phyloP scores from a whole-genome alignment of 2,329 filamentous ascomycete species.

The Podosphaera fusca region DNA sequence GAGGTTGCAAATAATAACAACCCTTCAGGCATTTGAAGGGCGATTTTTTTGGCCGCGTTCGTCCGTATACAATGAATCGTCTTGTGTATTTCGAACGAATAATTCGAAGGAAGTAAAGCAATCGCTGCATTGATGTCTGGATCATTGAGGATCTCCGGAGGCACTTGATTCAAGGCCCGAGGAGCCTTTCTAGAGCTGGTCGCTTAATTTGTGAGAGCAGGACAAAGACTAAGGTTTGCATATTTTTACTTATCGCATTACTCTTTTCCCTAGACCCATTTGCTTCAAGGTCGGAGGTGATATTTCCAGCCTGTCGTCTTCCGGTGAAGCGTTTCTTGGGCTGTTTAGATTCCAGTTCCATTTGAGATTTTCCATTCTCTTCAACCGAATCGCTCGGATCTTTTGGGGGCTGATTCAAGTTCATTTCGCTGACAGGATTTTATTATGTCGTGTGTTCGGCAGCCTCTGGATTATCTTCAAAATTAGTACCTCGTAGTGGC shows the following conservation, averaged over 20 bases:
- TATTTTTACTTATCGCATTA: constrained; percentile 38
- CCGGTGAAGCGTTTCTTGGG: constrained; percentile 89
- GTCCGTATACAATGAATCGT: constrained; percentile 85
- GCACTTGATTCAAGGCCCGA: constrained; percentile 75
- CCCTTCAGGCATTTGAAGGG: constrained; percentile 93
- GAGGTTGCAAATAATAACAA: constrained; percentile 89
- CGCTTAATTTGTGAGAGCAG: constrained; percentile 24
- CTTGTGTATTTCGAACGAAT: constrained; percentile 96
- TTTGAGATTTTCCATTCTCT: constrained; percentile 32
- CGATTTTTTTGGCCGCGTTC: constrained; percentile 56
- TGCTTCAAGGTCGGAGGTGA: constrained; percentile 18
- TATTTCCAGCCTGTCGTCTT: constrained; percentile 45
- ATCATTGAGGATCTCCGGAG: constrained; percentile 66
- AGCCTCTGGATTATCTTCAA: too few species aligned
- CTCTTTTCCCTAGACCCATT: constrained; percentile 26
- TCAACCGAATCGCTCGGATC: constrained; percentile 49
- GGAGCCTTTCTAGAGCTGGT: constrained; percentile 48
- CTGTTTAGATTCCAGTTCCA: constrained; percentile 30
- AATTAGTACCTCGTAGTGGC: too few species aligned
- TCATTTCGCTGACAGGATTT: constrained; percentile 28
- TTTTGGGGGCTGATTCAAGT: constrained; percentile 47
- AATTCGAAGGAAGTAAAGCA: constrained; percentile 72
- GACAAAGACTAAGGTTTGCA: constrained; percentile 17
- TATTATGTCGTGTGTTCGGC: too few species aligned
- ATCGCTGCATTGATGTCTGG: constrained; percentile 72